These are phyloP conservation scores for Keqinozyma sinolaborantium DNA, from an alignment of 1,139 yeast species.

Conservation along the genomic window DNA sequence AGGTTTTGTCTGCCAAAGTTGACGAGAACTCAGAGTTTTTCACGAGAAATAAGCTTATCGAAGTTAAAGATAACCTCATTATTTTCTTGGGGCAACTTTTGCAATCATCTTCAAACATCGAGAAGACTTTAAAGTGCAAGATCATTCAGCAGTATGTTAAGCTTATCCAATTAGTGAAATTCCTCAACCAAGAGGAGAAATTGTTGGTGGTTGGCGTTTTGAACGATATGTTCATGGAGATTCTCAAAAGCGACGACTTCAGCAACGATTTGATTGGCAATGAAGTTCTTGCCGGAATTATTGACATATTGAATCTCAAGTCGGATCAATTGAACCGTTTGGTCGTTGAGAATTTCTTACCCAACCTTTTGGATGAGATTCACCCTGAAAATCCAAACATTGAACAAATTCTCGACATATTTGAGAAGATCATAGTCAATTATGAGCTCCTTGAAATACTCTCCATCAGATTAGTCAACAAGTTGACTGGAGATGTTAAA, in stretches of 20 bases:
- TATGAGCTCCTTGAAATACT: constrained; percentile 48
- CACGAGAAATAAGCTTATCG: constrained; percentile 12
- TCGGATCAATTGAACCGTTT: constrained; percentile 30
- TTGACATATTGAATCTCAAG: constrained; percentile 35
- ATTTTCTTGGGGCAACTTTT: constrained; percentile 64
- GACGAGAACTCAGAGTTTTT: constrained; percentile 24
- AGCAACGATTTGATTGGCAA: constrained; percentile 27
- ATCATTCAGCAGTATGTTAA: constrained; percentile 64
- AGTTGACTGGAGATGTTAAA: constrained; percentile 20
- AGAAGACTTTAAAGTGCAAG: constrained; percentile 63
- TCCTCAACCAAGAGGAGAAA: constrained; percentile 52
- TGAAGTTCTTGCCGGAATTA: constrained; percentile 49
- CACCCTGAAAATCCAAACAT: constrained; percentile 23
- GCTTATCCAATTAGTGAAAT: constrained; percentile 42
- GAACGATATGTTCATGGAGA: constrained; percentile 47
- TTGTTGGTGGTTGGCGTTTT: constrained; percentile 64
- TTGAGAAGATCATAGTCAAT: constrained; percentile 43
- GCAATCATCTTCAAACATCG: constrained; percentile 62
- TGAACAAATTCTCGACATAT: constrained; percentile 36
- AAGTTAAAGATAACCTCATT: constrained; percentile 62
- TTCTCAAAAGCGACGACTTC: constrained; percentile 37
- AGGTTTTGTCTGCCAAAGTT: constrained; percentile 16
- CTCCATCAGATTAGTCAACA: constrained; percentile 45
- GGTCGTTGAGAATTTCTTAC: constrained; percentile 58
- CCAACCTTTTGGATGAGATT: constrained; percentile 53